Conservation (phyloP, 805 yeast species). For the Ogataea sp. region DNA sequence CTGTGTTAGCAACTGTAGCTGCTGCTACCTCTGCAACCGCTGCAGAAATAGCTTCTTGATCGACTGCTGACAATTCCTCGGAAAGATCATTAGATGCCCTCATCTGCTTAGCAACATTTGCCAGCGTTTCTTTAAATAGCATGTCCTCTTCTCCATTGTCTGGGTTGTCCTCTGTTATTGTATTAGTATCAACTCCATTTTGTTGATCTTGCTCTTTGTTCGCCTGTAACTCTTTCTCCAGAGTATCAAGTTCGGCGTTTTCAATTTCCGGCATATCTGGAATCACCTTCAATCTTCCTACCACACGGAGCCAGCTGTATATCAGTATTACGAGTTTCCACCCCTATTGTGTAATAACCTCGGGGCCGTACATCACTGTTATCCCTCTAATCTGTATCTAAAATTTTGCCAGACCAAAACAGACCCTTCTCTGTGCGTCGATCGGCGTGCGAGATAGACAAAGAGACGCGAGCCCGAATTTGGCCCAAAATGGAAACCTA, state of each 20-base stretch:
- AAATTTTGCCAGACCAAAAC: not conserved
- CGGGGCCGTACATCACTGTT: too few species aligned
- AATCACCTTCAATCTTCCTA: too few species aligned
- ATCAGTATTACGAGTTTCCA: too few species aligned
- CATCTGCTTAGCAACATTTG: not conserved
- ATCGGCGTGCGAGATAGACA: not conserved
- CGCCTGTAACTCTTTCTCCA: too few species aligned
- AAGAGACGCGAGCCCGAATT: not conserved
- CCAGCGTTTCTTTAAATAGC: not conserved
- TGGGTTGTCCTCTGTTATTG: not conserved
- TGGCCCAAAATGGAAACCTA: conserved; percentile 8
- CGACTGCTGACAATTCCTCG: not conserved
- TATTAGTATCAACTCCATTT: not conserved
- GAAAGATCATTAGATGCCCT: not conserved
- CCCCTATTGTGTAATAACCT: too few species aligned
- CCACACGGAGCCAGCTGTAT: too few species aligned
- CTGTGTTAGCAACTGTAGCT: not conserved
- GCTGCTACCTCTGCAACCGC: not conserved
- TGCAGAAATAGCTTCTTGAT: not conserved
- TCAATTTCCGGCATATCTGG: too few species aligned
- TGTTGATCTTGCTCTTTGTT: not conserved
- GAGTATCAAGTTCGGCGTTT: too few species aligned
- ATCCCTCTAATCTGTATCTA: not conserved
- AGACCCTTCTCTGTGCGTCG: not conserved
- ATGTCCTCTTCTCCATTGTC: not conserved